Evolutionary conservation across 345 rosid genomes (phyloP).

Genomic region (Murraya koenigii): DNA sequence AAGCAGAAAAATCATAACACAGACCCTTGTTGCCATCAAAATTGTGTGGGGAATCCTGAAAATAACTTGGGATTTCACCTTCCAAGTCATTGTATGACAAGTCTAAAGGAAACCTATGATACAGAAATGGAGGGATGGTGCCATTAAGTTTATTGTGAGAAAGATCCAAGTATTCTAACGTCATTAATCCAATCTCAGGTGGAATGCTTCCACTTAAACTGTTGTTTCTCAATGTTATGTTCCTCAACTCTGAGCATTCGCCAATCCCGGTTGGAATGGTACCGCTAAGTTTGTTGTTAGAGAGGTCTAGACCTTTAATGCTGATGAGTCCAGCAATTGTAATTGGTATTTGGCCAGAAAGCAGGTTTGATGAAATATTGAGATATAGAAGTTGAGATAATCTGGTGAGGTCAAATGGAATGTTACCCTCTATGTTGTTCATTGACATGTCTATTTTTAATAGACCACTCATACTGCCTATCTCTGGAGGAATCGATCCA

Average conservation of each 20-base stretch:
- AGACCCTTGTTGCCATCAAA: background rate
- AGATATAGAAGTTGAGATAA: no score
- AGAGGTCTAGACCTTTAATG: background rate
- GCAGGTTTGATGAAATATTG: no score
- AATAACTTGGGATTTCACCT: background rate
- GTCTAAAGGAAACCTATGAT: background rate
- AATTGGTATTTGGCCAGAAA: no score
- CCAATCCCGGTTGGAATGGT: background rate
- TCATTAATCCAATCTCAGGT: background rate
- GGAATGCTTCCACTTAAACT: background rate
- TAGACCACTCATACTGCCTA: no score
- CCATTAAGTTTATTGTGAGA: background rate
- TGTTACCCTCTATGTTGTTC: background rate
- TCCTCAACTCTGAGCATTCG: background rate
- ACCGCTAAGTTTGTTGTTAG: background rate
- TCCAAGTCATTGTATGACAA: background rate
- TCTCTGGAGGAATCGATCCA: no score
- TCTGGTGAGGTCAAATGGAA: no score
- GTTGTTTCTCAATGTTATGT: background rate
- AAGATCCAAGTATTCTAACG: background rate
- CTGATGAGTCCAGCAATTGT: background rate
- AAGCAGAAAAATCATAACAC: background rate
- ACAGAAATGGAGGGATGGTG: background rate
- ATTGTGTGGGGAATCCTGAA: background rate
- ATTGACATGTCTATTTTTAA: background rate